These are phyloP conservation scores for Fusarium floridanum DNA, from an alignment of 2,329 filamentous ascomycete species.

Conservation along the genomic window DNA sequence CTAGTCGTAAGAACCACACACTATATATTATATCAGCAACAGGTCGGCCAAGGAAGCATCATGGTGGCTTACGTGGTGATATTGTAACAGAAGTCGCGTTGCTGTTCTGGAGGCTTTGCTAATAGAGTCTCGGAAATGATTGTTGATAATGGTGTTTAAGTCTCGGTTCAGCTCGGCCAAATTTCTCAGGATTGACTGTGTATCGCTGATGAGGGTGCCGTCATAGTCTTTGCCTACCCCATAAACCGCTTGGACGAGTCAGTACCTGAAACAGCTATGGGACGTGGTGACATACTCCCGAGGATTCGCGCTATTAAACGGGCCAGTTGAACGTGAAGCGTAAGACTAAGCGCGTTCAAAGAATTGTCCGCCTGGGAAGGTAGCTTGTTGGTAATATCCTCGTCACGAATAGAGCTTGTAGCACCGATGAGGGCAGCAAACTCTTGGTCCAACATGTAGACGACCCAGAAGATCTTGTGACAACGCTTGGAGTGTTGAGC, in stretches of 20 bases:
- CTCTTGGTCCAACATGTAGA: constrained; percentile 48
- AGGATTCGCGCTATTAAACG: constrained; percentile 43
- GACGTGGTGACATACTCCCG: constrained; percentile 19
- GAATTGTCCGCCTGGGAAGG: constrained; percentile 47
- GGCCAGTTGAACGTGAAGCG: constrained; percentile 44
- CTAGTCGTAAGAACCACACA: constrained; percentile 49
- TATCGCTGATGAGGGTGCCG: constrained; percentile 45
- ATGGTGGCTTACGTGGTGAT: constrained; percentile 37
- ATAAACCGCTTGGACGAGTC: constrained; percentile 35
- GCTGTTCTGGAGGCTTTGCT: constrained; percentile 47
- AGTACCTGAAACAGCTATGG: accelerated
- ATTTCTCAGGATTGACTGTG: constrained; percentile 45
- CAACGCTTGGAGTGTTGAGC: constrained; percentile 45
- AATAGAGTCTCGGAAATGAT: constrained; percentile 47
- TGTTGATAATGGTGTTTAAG: constrained; percentile 43
- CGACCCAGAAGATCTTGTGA: constrained; percentile 48
- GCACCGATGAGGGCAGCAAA: constrained; percentile 46
- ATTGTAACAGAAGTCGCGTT: constrained; percentile 43
- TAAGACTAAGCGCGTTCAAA: constrained; percentile 42
- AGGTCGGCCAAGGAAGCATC: accelerated
- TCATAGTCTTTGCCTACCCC: constrained; percentile 47
- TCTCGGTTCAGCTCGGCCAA: constrained; percentile 46
- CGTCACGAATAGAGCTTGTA: constrained; percentile 46
- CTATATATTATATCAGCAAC: constrained; percentile 9
- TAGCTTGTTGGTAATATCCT: constrained; percentile 48